Evolutionary conservation across 1,284 basidiomycete genomes (phyloP), one percentile per base, ranked within the genome.

Genomic region (Apiotrichum gracile): DNA sequence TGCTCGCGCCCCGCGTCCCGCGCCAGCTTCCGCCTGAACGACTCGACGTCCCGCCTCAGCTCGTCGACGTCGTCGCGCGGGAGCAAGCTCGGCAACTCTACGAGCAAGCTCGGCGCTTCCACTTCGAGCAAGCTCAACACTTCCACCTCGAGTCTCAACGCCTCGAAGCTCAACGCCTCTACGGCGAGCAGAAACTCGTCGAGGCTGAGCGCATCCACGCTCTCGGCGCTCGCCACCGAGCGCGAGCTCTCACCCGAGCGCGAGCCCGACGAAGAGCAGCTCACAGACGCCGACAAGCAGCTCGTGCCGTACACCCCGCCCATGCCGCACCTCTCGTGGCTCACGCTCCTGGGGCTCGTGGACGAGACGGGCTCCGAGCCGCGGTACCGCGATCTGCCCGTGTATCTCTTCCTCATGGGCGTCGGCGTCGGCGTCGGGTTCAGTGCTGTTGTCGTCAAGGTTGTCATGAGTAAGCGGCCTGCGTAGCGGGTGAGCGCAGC

Each of bases 381-480:
- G 19, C 49, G 48, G 14, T 34, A 51, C 22, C 41, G 39, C 35
- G 54, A 59, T 22, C 21, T 53, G 24, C 57, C 57, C 5, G 46
- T 42, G 9, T 38, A 51, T n/a, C 42, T 53, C 26, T 59, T 59
- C 51, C 49, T 59, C 26, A 43, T 52, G 40, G 57, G 57, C 14
- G 41, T 59, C 24, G 57, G 57, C 19, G 57, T 55, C 12, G 57
- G 57, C 2, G 51, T 49, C 14, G 49, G 48, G 12, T 51, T 55
- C 9, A 45, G 51, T 16, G 57, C 54, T 1, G 51, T 59, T 14
- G 48, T 55, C 9, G 49, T 53, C 21, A 44, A 44, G 29, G 17
- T 44, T 19, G 29, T 44, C 27, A 27, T 44, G n/a, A 19, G 27
- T 10, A 31, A 33, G 42, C 27, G 26, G 17, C 35, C 35, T 6